phyloP scores from a whole-genome alignment of 2,329 filamentous ascomycete species.

The Colletotrichum cordylinicola region DNA sequence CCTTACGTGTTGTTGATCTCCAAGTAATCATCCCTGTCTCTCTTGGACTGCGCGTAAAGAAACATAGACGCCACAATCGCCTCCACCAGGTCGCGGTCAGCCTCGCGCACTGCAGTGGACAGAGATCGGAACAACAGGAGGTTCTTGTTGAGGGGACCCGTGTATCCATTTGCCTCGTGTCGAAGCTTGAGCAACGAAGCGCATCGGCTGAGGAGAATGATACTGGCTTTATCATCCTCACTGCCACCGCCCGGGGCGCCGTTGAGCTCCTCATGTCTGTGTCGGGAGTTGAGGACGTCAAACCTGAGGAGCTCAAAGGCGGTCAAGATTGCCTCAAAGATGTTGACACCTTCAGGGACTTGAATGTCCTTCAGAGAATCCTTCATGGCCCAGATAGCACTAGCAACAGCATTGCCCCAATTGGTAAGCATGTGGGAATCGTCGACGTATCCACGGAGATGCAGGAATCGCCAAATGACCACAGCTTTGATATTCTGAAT shows the following conservation, averaged over 20 bases:
- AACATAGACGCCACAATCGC: slow-evolving; percentile 82
- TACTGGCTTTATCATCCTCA: slow-evolving; percentile 78
- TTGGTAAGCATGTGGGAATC: slow-evolving; percentile 78
- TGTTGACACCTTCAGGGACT: slow-evolving; percentile 46
- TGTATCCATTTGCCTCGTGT: slow-evolving; percentile 89
- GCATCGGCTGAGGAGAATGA: slow-evolving; percentile 84
- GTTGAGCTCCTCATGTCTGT: slow-evolving; percentile 59
- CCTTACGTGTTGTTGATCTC: slow-evolving; percentile 76
- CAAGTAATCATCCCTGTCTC: slow-evolving; percentile 70
- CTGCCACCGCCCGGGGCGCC: slow-evolving; percentile 60
- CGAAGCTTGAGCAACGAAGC: slow-evolving; percentile 82
- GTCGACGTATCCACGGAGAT: slow-evolving; percentile 86
- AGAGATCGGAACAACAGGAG: slow-evolving; percentile 87
- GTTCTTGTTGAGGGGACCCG: slow-evolving; percentile 90
- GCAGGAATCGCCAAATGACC: slow-evolving; percentile 86
- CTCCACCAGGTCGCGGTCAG: slow-evolving; percentile 84
- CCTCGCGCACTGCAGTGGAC: slow-evolving; percentile 78
- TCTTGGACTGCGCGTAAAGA: slow-evolving; percentile 78
- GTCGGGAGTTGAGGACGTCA: slow-evolving; percentile 76
- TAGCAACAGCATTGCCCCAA: slow-evolving; percentile 83
- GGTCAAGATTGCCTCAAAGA: slow-evolving; percentile 81
- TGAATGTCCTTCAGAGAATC: slow-evolving; percentile 50
- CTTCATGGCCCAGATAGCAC: slow-evolving; percentile 68
- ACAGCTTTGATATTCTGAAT: slow-evolving; percentile 74
- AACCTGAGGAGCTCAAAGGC: slow-evolving; percentile 86